Base-by-base conservation (phyloP, 192 early-diverging fungal species). In the Thoreauomyces humboldtii region DNA sequence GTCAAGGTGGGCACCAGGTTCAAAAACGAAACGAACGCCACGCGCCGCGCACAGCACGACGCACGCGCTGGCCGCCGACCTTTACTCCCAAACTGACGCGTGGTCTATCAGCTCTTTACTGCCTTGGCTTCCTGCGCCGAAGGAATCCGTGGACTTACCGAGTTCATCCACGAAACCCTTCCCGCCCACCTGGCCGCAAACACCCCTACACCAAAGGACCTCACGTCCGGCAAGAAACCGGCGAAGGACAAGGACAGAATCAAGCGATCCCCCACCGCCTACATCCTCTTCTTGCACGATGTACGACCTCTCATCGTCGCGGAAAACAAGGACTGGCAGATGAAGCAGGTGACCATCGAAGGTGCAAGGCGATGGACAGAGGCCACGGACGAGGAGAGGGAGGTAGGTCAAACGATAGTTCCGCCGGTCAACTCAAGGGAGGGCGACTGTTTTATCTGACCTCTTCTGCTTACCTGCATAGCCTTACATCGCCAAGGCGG, bases 401-500 rank as follows among this genome's bases (percentile, higher is more conserved):
- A 15, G 15, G 55, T 57, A 57, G 19, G 55, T n/a, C n/a, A n/a
- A n/a, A n/a, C n/a, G n/a, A n/a, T n/a, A n/a, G n/a, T n/a, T n/a
- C n/a, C n/a, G n/a, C n/a, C n/a, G n/a, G n/a, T n/a, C n/a, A n/a
- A n/a, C n/a, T n/a, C n/a, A n/a, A n/a, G n/a, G n/a, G n/a, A n/a
- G n/a, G n/a, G n/a, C n/a, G n/a, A n/a, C n/a, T n/a, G n/a, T n/a
- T n/a, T n/a, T n/a, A n/a, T n/a, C n/a, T n/a, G n/a, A n/a, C n/a
- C n/a, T n/a, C n/a, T n/a, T n/a, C n/a, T n/a, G n/a, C n/a, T n/a
- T n/a, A 46, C 22, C 27, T 37, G 34, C 4, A 15, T 36, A 57
- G 55, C 55, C 55, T 7, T 57, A 35, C 55, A 34, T 22, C 15
- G 32, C 34, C 12, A 36, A 57, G 27, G 55, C 55, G 19, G 35